Percentiles rank a stretch among this genome's conserved stretches.
Evolutionary conservation across 2,329 filamentous ascomycete genomes (phyloP).

Genomic region (Penicillium sp.): DNA sequence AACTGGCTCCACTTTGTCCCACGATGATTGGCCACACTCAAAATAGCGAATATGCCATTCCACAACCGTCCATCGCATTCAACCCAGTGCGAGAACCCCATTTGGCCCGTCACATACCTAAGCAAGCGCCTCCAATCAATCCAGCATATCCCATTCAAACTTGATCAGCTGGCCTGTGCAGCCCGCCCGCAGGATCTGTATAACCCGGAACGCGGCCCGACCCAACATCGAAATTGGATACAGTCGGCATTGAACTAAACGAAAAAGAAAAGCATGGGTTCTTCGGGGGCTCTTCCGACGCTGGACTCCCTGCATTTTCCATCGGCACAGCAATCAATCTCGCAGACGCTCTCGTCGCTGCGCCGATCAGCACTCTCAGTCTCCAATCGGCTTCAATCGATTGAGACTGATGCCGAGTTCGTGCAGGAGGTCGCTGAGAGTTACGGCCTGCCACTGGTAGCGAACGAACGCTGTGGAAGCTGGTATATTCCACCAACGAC

Average conservation of each 20-base stretch:
- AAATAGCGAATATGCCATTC: conserved; percentile 15
- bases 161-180: not conserved
- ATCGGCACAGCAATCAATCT: conserved; percentile 63
- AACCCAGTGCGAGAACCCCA: not conserved
- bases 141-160: not conserved
- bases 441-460: conserved; percentile 69
- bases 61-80: conserved; percentile 3
- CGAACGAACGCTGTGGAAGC: conserved; percentile 92
- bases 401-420: conserved; percentile 74
- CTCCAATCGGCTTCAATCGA: conserved; percentile 78
- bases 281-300: conserved; percentile 34
- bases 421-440: conserved; percentile 59
- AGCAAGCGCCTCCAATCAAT: not conserved
- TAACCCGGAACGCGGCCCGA: conserved; percentile 8
- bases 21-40: conserved; percentile 17
- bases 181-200: not conserved
- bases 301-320: conserved; percentile 56
- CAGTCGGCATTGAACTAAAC: conserved; percentile 3
- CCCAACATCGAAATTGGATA: conserved; percentile 4
- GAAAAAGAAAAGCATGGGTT: conserved; percentile 26
- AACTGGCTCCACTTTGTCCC: conserved; percentile 1
- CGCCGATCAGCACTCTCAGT: conserved; percentile 77
- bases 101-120: not conserved
- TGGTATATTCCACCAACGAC: conserved; percentile 77
- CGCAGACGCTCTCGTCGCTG: conserved; percentile 68